These are phyloP conservation scores for Sarcomyxa edulis DNA, from an alignment of 768 basidiomycete genomes.

Conservation along the genomic window DNA sequence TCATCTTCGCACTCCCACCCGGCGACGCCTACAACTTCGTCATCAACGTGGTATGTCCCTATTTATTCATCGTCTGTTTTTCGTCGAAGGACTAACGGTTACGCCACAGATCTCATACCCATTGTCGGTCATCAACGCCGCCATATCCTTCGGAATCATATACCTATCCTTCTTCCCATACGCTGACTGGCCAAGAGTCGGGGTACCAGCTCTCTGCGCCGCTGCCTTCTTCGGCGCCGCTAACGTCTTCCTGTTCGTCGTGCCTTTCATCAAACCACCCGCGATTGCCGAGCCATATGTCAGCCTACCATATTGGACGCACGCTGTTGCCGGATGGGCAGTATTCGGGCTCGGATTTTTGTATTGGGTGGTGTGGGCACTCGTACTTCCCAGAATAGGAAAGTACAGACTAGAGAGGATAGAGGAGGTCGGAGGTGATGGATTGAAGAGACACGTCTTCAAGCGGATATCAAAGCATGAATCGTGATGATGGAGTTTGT, in stretches of 20 bases:
- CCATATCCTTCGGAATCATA: conserved; percentile 47
- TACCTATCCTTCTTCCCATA: conserved; percentile 25
- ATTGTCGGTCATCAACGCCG: conserved; percentile 42
- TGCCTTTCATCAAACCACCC: conserved; percentile 49
- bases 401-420: conserved; percentile 24
- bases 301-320: conserved; percentile 52
- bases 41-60: conserved; percentile 43
- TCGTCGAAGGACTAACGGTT: background rate
- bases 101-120: conserved; percentile 36
- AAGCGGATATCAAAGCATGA: conserved; percentile 7
- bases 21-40: conserved; percentile 67
- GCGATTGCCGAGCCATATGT: conserved; percentile 41
- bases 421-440: conserved; percentile 27
- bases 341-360: conserved; percentile 31
- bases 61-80: background rate
- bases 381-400: conserved; percentile 21
- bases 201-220: conserved; percentile 14
- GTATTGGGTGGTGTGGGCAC: conserved; percentile 30
- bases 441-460: conserved; percentile 18
- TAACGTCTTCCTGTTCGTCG: conserved; percentile 53
- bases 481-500: too few relatives aligned
- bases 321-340: conserved; percentile 32
- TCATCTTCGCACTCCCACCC: conserved; percentile 41
- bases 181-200: conserved; percentile 19
- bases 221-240: conserved; percentile 48